Conservation (phyloP, 352 stramenopile genomes). For the Phytophthora kernoviae region DNA sequence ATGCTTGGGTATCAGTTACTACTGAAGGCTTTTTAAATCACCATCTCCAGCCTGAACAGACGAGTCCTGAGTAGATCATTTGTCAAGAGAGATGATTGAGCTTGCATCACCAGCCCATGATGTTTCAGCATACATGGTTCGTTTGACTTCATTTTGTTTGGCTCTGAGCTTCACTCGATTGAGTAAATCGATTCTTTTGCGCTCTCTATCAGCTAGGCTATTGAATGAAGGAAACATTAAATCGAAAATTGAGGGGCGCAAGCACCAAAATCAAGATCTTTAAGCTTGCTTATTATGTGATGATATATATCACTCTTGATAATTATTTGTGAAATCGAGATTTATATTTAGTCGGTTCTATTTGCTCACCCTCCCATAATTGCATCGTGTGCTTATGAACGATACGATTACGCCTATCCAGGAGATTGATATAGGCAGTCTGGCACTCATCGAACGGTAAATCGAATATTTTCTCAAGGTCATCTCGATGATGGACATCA, state of each 20-base stretch:
- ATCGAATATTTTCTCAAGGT: slow-evolving; percentile 3
- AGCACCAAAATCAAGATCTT: too few relatives aligned
- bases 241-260: too few relatives aligned
- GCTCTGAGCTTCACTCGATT: background rate
- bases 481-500: background rate
- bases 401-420: background rate
- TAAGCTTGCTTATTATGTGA: background rate
- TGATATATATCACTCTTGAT: background rate
- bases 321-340: background rate
- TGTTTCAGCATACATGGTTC: slow-evolving; percentile 2
- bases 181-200: background rate
- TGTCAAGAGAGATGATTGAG: background rate
- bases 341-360: background rate
- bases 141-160: background rate
- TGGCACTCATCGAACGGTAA: slow-evolving; percentile 7
- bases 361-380: background rate
- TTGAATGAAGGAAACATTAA: slow-evolving; percentile 8
- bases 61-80: background rate
- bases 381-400: slow-evolving; percentile 5
- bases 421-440: background rate
- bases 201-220: slow-evolving; percentile 2
- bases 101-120: background rate
- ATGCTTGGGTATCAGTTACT: background rate
- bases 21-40: slow-evolving; percentile 2
- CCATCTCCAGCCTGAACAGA: background rate